These are phyloP conservation scores for Lotus japonicus DNA, from an alignment of 306 rosid species.

Conservation along the genomic window DNA sequence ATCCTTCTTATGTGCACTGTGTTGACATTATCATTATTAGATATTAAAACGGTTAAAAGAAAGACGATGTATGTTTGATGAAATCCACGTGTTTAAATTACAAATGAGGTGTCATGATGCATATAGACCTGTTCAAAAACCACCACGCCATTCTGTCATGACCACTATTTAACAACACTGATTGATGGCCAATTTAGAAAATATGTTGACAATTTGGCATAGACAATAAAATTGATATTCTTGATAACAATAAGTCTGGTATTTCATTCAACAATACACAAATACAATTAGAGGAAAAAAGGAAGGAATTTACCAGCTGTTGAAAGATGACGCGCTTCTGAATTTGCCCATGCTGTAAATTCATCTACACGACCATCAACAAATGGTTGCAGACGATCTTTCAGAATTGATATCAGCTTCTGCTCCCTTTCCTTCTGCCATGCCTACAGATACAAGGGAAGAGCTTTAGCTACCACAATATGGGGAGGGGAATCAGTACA, in stretches of 20 bases:
- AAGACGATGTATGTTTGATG: background rate
- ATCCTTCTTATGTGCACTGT: background rate
- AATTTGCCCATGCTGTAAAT: conserved; percentile 61
- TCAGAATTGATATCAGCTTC: conserved; percentile 52
- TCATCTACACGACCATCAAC: conserved; percentile 62
- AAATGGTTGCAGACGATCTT: conserved; percentile 63
- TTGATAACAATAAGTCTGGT: background rate
- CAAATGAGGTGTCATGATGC: too few relatives aligned
- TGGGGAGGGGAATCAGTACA: background rate
- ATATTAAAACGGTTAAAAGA: background rate
- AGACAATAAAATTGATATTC: background rate
- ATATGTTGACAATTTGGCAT: background rate
- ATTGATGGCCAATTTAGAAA: background rate
- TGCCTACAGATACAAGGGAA: conserved; percentile 36
- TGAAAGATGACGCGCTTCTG: conserved; percentile 76
- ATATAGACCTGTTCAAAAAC: too few relatives aligned
- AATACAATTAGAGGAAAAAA: background rate
- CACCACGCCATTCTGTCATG: too few relatives aligned
- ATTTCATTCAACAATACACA: background rate
- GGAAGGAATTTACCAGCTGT: conserved; percentile 50
- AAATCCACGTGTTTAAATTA: background rate
- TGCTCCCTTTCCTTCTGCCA: conserved; percentile 79
- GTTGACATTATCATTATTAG: background rate
- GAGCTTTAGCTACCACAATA: conserved; percentile 17
- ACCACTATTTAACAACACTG: background rate